Base-by-base conservation (phyloP, 192 early-diverging fungal species). In the Nowakowskiella sp. region DNA sequence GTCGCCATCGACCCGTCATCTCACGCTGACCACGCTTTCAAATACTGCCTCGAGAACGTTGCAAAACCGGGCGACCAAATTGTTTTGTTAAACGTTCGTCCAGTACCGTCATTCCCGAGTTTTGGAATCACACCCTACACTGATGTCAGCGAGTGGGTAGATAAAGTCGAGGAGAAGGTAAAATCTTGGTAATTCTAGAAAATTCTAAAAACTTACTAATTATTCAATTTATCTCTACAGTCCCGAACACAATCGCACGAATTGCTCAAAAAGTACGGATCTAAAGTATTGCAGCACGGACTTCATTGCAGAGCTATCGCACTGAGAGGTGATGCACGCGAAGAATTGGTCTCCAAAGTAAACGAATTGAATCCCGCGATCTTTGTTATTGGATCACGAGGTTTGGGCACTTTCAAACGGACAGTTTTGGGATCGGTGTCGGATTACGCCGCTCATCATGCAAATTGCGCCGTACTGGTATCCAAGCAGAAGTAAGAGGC, bases 381-480 rank as follows among this genome's bases (percentile, higher is more conserved):
- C 33, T 48, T 62, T 9, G 55, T 63, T 8, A 39, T 49, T 3
- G 59, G 59, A n/a, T 53, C 26, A 46, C 42, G 55, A 26, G 53
- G 59, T 24, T 31, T 42, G 22, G 36, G 31, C 4, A 21, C 31
- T 13, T 9, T 73, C 26, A 29, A 44, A 26, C 72, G 62, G 6
- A 42, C 65, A 27, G 49, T 77, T 32, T 26, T 70, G 25, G 76
- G 61, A 43, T 58, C 58, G 22, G 66, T 70, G n/a, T 70, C 66
- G 23, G 67, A 72, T 32, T 64, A 77, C 61, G 50, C 62, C 7
- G 61, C 69, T 9, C 66, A 77, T 51, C 55, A 71, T 53, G 31
- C 32, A 23, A 6, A 25, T 7, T 53, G 42, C 29, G 59, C 61
- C 10, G 63, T 72, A 26, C 23, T 67, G 32, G 61, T 67, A 7